Evolutionary conservation across 257 asterid species (phyloP), one percentile per base, ranked within the genome.

Genomic region (Handroanthus guayacan): DNA sequence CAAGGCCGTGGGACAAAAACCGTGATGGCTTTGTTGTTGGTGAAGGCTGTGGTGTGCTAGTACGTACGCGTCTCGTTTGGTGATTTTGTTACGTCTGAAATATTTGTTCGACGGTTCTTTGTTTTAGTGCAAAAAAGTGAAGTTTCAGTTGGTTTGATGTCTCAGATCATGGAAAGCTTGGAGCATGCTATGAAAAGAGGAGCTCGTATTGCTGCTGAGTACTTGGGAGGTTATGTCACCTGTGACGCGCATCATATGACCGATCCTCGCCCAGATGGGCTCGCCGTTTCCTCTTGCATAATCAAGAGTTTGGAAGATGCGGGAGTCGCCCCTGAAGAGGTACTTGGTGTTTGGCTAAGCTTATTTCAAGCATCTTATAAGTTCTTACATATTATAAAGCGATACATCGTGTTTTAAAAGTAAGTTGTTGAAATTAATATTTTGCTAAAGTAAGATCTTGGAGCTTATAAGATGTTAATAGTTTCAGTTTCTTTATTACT

Each of bases 11-110:
- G 95, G 90, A 87, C 79, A 80, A 67, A 75, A 48, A 78, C 37
- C 88, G 87, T 1, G 88, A 87, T 51, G 91, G 91, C 1, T 87
- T 89, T 72, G 92, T 87, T 43, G 18, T 89, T 10, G 90, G 89
- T 0, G 92, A 89, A 86, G 95, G 95, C n/a, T 75, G 88, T 16
- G 91, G 89, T 11, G 79, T 89, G 14, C 78, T 86, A 85, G 94
- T 85, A 83, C 34, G 41, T 36, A 83, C 34, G 41, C 20, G 6
- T 13, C 58, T 65, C 54, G 5, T 13, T 70, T 7, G 17, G 38
- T 78, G 39, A 51, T n/a, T 67, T 52, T 10, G 45, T 17, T 18
- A 17, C 18, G 13, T 57, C 86, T 47, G 44, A 47, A 25, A 25
- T 25, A 25, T 25, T 25, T 25, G 31, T 25, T 25, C 31, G 31